Evolutionary conservation across 2,329 filamentous ascomycete genomes (phyloP).

Genomic region (Balansia obtecta): DNA sequence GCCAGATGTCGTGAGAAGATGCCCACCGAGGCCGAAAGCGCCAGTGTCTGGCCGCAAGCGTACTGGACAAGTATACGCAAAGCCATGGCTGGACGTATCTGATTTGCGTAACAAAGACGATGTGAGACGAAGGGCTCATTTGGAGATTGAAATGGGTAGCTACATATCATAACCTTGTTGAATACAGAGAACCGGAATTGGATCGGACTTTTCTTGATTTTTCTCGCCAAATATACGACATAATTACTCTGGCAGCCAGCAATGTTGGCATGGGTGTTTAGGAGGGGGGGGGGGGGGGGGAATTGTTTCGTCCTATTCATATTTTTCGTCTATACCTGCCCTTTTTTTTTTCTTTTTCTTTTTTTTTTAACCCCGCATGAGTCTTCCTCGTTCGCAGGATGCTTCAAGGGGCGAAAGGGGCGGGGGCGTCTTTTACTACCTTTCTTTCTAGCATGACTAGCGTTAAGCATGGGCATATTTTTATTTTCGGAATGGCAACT

Average conservation of each 20-base stretch:
- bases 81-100: constrained; percentile 26
- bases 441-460: constrained; percentile 9
- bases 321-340: constrained; percentile 14
- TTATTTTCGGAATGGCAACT: not conserved
- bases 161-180: not conserved
- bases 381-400: not conserved
- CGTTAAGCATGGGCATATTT: not conserved
- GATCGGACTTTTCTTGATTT: not conserved
- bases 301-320: constrained; percentile 10
- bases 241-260: not conserved
- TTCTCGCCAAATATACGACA: not conserved
- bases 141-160: not conserved
- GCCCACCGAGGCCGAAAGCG: constrained; percentile 44
- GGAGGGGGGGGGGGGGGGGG: no score
- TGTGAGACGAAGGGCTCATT: not conserved
- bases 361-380: no score
- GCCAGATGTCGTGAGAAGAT: constrained; percentile 44
- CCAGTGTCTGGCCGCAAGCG: constrained; percentile 44
- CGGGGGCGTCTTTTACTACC: constrained; percentile 1
- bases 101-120: constrained; percentile 1
- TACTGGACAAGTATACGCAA: constrained; percentile 50
- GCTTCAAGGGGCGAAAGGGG: no score
- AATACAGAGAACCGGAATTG: not conserved
- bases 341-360: no score
- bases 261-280: not conserved